A percentile compares a stretch with the other conserved stretches of the same genome.
These are phyloP conservation scores for Puccinia polysora DNA, from an alignment of 1,284 basidiomycete species.

Conservation along the genomic window DNA sequence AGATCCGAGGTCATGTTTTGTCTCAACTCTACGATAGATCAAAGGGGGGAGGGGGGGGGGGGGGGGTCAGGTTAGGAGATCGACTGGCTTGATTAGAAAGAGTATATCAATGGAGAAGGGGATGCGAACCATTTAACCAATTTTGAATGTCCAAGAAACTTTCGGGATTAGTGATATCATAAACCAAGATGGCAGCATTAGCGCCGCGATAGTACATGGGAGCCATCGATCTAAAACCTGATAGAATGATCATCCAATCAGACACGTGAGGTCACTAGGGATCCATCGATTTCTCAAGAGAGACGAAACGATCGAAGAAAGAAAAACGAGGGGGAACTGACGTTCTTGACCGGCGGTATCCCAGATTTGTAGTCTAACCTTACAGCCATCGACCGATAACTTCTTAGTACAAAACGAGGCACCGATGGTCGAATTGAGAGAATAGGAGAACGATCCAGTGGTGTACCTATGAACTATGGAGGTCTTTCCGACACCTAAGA, in stretches of 20 bases:
- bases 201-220: constrained; percentile 99
- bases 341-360: constrained; percentile 98
- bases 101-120: not conserved
- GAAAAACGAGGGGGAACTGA: not conserved
- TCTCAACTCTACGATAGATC: constrained; percentile 65
- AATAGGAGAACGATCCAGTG: constrained; percentile 78
- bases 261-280: not conserved
- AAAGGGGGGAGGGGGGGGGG: not conserved
- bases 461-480: constrained; percentile 89
- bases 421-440: constrained; percentile 81
- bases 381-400: constrained; percentile 76
- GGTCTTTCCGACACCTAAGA: constrained; percentile 85
- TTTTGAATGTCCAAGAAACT: constrained; percentile 86
- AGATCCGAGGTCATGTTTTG: constrained; percentile 67
- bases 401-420: constrained; percentile 94
- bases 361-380: constrained; percentile 76
- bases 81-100: not conserved
- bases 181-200: constrained; percentile 89
- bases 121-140: constrained; percentile 75
- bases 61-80: not conserved
- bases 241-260: constrained; percentile 54
- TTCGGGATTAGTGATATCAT: constrained; percentile 88
- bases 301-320: not conserved
- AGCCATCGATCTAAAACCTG: constrained; percentile 62
- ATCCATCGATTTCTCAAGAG: not conserved